Evolutionary conservation across 108 stramenopile species (phyloP).

Genomic region (Skeletonema tropicum): DNA sequence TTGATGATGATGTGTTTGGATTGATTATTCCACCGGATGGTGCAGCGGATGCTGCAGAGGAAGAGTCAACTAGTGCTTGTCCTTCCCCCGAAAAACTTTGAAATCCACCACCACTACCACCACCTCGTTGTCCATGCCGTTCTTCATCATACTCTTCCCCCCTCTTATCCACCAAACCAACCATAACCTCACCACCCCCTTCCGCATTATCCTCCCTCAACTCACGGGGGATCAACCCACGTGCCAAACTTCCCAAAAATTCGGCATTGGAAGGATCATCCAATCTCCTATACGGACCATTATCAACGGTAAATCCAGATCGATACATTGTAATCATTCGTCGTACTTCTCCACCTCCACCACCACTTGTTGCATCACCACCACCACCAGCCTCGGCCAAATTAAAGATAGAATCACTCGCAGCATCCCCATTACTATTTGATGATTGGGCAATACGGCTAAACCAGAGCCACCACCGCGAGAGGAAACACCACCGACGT

Average conservation of each 20-base stretch:
- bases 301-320: conserved; percentile 93
- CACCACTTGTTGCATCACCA: conserved; percentile 24
- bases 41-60: neutral
- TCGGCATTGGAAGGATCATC: conserved; percentile 89
- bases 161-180: conserved; percentile 82
- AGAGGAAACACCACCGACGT: conserved; percentile 78
- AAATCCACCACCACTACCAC: conserved; percentile 32
- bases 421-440: conserved; percentile 3
- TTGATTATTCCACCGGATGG: conserved; percentile 52
- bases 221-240: conserved; percentile 78
- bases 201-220: conserved; percentile 31
- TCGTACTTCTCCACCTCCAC: conserved; percentile 36
- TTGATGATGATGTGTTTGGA: conserved; percentile 42
- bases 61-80: conserved; percentile 35
- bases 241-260: conserved; percentile 84
- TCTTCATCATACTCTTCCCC: conserved; percentile 77
- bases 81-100: conserved; percentile 48
- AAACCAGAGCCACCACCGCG: conserved; percentile 88
- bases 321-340: conserved; percentile 95
- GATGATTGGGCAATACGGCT: conserved; percentile 79
- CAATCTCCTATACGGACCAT: conserved; percentile 90
- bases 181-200: conserved; percentile 58
- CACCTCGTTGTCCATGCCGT: conserved; percentile 53
- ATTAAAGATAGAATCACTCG: conserved; percentile 56
- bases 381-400: conserved; percentile 57